Evolutionary conservation across 768 basidiomycete species (phyloP), one percentile per base, ranked within the genome.

Genomic region (Cystofilobasidium capitatum): DNA sequence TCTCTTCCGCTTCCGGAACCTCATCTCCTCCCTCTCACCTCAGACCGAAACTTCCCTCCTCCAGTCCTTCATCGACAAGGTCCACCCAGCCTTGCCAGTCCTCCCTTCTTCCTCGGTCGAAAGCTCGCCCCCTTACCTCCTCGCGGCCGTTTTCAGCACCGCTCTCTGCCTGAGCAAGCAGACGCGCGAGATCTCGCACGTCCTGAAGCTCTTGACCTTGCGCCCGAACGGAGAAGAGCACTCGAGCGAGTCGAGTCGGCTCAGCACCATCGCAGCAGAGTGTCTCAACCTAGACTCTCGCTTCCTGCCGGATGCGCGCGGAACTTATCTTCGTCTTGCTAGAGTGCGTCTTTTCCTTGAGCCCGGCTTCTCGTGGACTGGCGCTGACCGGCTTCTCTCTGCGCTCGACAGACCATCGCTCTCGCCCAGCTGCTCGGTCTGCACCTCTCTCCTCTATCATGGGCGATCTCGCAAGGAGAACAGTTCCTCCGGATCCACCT

Each of bases 371-470:
- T 10, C 40, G 12, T 10, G 40, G 12, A 20, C 40, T 10, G 12
- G 40, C 12, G 10, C 40, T 42, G 40, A 42, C 40, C 24, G 7
- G 42, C 33, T 29, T 14, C 20, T 54, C 67, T 65, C 47, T 69
- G 10, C 20, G 14, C 20, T 8, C 22, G 12, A 31, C 35, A 71
- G 71, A 70, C 69, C 1, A 69, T 71, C 62, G 71, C 69, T 17
- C 58, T 70, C 17, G 71, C 71, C 37, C 71, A 71, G 26, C 61
- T 71, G 13, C 65, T 71, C 10, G 71, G 71, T 10, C 31, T 71
- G 40, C 71, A 71, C 24, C 58, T 71, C 16, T 58, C 70, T 47
- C 69, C 71, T 7, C 47, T 58, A 24, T 33, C 35, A 8, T 71
- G 71, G 71, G 49, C 65, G 2, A 65, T 71, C 13, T 66, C 71